Evolutionary conservation across 2,329 filamentous ascomycete species (phyloP).

Genomic region (Calonectria pteridis): DNA sequence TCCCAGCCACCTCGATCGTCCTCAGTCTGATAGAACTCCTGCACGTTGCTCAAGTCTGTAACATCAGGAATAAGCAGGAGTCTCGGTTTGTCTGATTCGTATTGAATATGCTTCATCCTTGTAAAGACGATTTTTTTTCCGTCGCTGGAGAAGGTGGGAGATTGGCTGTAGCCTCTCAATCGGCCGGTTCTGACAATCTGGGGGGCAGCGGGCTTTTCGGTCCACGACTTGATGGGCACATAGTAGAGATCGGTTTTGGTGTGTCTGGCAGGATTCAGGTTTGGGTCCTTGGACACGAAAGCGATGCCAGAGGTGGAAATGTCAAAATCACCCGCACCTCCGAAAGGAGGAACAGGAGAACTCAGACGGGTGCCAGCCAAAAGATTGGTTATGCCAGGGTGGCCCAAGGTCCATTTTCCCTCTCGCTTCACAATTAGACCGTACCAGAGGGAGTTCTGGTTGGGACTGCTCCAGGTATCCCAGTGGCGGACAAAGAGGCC

Average conservation of each 20-base stretch:
- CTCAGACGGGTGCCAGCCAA: conserved; percentile 71
- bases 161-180: conserved; percentile 73
- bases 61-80: conserved; percentile 75
- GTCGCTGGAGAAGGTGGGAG: conserved; percentile 80
- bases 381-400: conserved; percentile 70
- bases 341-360: conserved; percentile 82
- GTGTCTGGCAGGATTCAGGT: conserved; percentile 77
- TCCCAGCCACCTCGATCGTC: conserved; percentile 76
- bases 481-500: conserved; percentile 85
- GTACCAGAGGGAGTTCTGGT: conserved; percentile 80
- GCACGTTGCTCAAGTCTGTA: conserved; percentile 66
- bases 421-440: conserved; percentile 67
- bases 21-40: conserved; percentile 72
- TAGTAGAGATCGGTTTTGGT: conserved; percentile 88
- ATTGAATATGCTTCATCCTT: conserved; percentile 80
- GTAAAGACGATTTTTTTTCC: conserved; percentile 80
- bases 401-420: conserved; percentile 56
- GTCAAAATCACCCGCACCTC: conserved; percentile 85
- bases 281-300: conserved; percentile 82
- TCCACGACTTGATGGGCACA: conserved; percentile 73
- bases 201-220: conserved; percentile 64
- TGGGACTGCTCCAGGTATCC: conserved; percentile 80
- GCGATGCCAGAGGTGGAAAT: conserved; percentile 74
- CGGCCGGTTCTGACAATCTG: conserved; percentile 66
- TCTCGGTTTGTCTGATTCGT: conserved; percentile 81